Evolutionary conservation across 768 basidiomycete genomes (phyloP).

Genomic region (Hirschioporus abietinus): DNA sequence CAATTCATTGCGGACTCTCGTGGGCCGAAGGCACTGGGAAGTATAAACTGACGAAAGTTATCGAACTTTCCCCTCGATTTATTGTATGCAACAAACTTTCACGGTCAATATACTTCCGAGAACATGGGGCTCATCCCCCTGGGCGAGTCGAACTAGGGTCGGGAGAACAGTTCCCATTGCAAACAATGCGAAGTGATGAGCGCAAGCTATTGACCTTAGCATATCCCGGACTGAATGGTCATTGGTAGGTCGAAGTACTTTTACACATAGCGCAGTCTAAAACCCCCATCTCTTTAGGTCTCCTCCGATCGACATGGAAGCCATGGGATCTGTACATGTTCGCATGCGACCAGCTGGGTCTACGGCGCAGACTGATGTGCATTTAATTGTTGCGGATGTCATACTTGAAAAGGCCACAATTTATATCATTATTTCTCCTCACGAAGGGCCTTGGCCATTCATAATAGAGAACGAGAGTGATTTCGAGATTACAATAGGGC

Average conservation of each 20-base stretch:
- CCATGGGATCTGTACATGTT: conserved; percentile 81
- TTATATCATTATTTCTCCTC: conserved; percentile 69
- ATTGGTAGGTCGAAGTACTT: conserved; percentile 52
- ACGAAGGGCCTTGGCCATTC: conserved; percentile 82
- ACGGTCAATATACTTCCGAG: conserved; percentile 71
- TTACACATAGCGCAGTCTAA: conserved; percentile 4
- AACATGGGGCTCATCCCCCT: conserved; percentile 68
- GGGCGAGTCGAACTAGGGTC: conserved; percentile 59
- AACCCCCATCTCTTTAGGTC: conserved; percentile 53
- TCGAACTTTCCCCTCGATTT: conserved; percentile 88
- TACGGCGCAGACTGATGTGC: conserved; percentile 30
- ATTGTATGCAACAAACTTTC: conserved; percentile 77
- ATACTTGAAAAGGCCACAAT: conserved; percentile 84
- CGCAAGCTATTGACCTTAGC: conserved; percentile 81
- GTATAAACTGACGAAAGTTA: conserved; percentile 93
- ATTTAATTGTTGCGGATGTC: conserved; percentile 71
- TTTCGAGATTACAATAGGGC: conserved; percentile 58
- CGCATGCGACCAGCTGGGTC: conserved; percentile 45
- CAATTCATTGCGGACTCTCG: conserved; percentile 80
- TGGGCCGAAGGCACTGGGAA: conserved; percentile 95
- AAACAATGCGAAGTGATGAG: conserved; percentile 57
- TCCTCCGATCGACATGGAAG: conserved; percentile 84
- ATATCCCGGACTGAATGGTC: conserved; percentile 75
- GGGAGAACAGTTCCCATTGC: conserved; percentile 64
- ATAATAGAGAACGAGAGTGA: conserved; percentile 86